Percentiles rank a stretch among this genome's conserved stretches.
Conservation (phyloP, 2,329 filamentous ascomycete genomes). For the Colletotrichum cordylinicola region DNA sequence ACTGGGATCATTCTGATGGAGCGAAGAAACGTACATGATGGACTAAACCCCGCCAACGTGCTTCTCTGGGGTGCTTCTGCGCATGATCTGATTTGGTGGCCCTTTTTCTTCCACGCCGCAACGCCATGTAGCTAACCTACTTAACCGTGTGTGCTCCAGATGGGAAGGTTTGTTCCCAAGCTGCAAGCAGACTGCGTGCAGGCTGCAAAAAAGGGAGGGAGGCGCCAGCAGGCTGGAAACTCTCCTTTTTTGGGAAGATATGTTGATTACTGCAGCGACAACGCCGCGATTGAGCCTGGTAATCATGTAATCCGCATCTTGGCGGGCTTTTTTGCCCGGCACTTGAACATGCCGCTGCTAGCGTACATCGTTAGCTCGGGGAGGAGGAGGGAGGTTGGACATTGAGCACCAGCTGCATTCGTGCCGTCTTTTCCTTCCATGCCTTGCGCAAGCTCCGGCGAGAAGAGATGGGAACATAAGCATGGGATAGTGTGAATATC, state of each 20-base stretch:
- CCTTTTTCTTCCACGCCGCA: not conserved
- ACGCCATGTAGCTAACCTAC: not conserved
- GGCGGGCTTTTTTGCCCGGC: not conserved
- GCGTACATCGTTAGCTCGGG: not conserved
- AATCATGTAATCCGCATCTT: not conserved
- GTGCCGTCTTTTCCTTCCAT: not conserved
- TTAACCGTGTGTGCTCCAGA: not conserved
- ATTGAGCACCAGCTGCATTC: not conserved
- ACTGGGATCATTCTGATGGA: not conserved
- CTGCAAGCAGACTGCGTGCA: not conserved
- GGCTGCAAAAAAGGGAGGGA: not conserved
- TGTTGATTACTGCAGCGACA: not conserved
- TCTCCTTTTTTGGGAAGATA: not conserved
- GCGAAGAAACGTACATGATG: not conserved
- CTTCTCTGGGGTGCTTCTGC: not conserved
- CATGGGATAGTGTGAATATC: not conserved
- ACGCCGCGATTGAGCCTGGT: not conserved
- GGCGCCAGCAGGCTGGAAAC: not conserved
- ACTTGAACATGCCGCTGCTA: not conserved
- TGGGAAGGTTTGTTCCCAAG: not conserved
- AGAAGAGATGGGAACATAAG: not conserved
- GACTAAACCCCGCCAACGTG: not conserved
- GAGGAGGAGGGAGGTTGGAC: not conserved
- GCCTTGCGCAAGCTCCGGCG: not conserved
- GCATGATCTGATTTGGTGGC: not conserved